Evolutionary conservation across 306 rosid genomes (phyloP).

Genomic region (Erythrophleum fordii): DNA sequence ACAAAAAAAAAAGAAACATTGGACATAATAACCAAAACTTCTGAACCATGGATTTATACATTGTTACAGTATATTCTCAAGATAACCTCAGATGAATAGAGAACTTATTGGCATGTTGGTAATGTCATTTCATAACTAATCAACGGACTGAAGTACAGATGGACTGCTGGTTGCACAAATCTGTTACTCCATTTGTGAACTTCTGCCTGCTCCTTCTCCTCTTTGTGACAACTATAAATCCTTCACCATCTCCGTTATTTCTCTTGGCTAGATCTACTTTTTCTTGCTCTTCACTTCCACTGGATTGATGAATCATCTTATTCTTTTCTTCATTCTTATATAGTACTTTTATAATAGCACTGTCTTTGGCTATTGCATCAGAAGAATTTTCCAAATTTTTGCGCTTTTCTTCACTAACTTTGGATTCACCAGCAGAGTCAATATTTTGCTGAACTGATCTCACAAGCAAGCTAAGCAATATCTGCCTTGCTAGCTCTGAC

Average conservation of each 20-base stretch:
- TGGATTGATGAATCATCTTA: slow-evolving; percentile 38
- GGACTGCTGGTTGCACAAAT: slow-evolving; percentile 64
- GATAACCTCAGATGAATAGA: slow-evolving; percentile 6
- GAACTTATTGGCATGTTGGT: background rate
- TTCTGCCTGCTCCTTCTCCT: slow-evolving; percentile 64
- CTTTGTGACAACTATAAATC: slow-evolving; percentile 60
- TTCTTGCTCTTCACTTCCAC: slow-evolving; percentile 31
- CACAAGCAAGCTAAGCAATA: slow-evolving; percentile 84
- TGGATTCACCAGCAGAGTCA: slow-evolving; percentile 59
- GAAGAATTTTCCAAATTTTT: slow-evolving; percentile 43
- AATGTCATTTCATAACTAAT: slow-evolving; percentile 27
- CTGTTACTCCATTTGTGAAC: slow-evolving; percentile 56
- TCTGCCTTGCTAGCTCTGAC: slow-evolving; percentile 91
- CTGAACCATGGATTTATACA: slow-evolving; percentile 7
- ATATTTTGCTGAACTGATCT: slow-evolving; percentile 71
- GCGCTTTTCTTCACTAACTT: slow-evolving; percentile 37
- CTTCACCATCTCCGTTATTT: slow-evolving; percentile 57
- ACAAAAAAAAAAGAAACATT: background rate
- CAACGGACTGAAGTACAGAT: slow-evolving; percentile 73
- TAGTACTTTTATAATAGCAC: slow-evolving; percentile 73
- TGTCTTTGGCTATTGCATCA: slow-evolving; percentile 80
- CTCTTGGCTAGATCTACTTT: slow-evolving; percentile 38
- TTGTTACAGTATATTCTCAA: slow-evolving; percentile 13
- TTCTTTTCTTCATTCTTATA: slow-evolving; percentile 63
- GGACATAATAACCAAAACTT: slow-evolving; percentile 25